Conservation (phyloP, 2,329 filamentous ascomycete genomes). For the Fusarium anguioides region DNA sequence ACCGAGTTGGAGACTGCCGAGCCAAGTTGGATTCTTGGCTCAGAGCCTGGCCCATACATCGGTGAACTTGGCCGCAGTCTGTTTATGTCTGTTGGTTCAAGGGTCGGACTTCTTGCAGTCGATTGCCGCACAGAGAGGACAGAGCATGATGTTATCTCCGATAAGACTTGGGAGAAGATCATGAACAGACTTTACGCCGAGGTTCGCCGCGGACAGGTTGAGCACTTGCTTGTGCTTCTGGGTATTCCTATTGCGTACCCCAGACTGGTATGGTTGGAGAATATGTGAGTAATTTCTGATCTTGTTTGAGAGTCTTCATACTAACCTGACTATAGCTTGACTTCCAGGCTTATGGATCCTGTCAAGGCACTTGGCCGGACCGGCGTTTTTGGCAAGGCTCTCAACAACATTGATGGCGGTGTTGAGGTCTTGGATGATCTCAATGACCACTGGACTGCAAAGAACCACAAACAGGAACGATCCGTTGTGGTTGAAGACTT, state of each 20-base stretch:
- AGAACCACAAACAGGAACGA: conserved; percentile 91
- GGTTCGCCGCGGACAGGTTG: conserved; percentile 83
- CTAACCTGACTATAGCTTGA: conserved; percentile 68
- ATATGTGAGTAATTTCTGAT: conserved; percentile 63
- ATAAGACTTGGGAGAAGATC: conserved; percentile 85
- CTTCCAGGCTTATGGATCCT: conserved; percentile 86
- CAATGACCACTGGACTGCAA: conserved; percentile 98
- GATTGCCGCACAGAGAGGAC: conserved; percentile 93
- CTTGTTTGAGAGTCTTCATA: background rate
- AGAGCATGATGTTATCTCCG: conserved; percentile 80
- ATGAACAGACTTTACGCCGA: conserved; percentile 88
- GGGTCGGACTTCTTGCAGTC: conserved; percentile 84
- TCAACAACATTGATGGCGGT: conserved; percentile 91
- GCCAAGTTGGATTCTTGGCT: conserved; percentile 90
- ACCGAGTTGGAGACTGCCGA: conserved; percentile 85
- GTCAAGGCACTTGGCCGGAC: conserved; percentile 88
- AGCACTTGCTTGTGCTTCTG: conserved; percentile 88
- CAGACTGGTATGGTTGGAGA: conserved; percentile 76
- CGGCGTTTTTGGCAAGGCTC: conserved; percentile 80
- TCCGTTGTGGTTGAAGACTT: conserved; percentile 89
- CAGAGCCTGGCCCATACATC: conserved; percentile 87
- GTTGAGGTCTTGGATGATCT: conserved; percentile 92
- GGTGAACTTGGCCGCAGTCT: conserved; percentile 84
- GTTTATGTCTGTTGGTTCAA: conserved; percentile 84
- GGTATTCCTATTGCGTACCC: conserved; percentile 88